Percentiles rank a stretch among this genome's conserved stretches.
These are phyloP conservation scores for Mallotus nudiflorus DNA, from an alignment of 345 rosid species.

Conservation along the genomic window DNA sequence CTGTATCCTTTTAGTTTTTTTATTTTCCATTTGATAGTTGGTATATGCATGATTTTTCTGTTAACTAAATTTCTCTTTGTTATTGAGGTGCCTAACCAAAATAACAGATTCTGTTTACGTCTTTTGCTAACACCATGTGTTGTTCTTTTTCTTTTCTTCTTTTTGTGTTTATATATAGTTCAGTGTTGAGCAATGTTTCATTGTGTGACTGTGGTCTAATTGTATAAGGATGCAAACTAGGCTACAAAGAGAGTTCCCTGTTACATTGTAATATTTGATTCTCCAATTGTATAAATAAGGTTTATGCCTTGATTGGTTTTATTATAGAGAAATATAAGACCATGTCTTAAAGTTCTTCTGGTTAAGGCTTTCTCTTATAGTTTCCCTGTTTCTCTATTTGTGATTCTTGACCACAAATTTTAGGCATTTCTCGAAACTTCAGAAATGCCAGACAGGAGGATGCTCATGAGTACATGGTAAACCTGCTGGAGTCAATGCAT, in stretches of 20 bases:
- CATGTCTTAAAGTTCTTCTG: background rate
- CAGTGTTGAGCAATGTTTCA: background rate
- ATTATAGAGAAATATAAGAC: background rate
- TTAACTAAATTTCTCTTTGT: background rate
- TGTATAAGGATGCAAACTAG: background rate
- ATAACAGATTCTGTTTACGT: background rate
- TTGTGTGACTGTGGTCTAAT: background rate
- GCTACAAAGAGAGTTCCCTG: background rate
- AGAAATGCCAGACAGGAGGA: conserved; percentile 85
- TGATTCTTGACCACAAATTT: conserved; percentile 39
- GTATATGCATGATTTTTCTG: background rate
- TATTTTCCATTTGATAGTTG: background rate
- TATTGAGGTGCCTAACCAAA: background rate
- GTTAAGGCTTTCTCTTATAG: background rate
- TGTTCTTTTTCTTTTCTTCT: background rate
- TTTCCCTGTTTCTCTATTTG: conserved; percentile 21
- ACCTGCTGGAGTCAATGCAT: conserved; percentile 93
- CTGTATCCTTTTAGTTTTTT: conserved; percentile 56
- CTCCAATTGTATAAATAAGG: background rate
- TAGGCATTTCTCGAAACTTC: conserved; percentile 90
- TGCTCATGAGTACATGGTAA: conserved; percentile 98
- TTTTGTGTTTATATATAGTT: background rate
- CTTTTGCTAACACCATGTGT: background rate
- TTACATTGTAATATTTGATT: background rate
- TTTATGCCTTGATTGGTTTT: background rate